These are phyloP conservation scores for Solanum lycopersicoides DNA, from an alignment of 257 asterid genomes.

Conservation along the genomic window DNA sequence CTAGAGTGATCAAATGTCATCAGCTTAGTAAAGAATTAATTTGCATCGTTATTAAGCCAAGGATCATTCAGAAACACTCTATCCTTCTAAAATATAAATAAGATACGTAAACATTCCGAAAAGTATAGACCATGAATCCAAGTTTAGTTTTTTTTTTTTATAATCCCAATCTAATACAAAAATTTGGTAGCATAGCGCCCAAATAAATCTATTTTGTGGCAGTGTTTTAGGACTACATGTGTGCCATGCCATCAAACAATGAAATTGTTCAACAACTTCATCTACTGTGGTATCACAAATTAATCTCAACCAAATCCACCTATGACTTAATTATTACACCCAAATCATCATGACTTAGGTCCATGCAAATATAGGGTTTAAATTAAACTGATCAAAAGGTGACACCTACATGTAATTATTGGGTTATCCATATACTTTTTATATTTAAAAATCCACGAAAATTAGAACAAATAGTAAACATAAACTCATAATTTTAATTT, in stretches of 20 bases:
- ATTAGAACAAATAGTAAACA: neutral
- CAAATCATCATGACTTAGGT: neutral
- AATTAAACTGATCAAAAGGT: neutral
- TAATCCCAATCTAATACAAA: neutral
- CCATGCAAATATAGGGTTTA: neutral
- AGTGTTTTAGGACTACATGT: neutral
- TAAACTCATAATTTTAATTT: neutral
- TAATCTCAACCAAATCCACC: neutral
- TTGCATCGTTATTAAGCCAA: no score
- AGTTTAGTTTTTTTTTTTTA: neutral
- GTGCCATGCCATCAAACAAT: neutral
- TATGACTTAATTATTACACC: neutral
- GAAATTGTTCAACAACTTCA: neutral
- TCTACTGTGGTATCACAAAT: neutral
- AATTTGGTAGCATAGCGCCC: neutral
- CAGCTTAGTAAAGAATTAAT: no score
- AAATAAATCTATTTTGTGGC: neutral
- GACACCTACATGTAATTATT: neutral
- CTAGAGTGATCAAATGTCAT: no score
- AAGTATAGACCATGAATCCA: neutral
- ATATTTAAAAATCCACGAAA: neutral
- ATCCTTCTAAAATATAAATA: neutral
- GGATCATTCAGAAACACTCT: rapidly evolving
- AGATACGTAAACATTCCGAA: no score
- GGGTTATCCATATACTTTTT: neutral